Conservation (phyloP, 2,329 filamentous ascomycete genomes). For the Stagonosporopsis tanaceti region DNA sequence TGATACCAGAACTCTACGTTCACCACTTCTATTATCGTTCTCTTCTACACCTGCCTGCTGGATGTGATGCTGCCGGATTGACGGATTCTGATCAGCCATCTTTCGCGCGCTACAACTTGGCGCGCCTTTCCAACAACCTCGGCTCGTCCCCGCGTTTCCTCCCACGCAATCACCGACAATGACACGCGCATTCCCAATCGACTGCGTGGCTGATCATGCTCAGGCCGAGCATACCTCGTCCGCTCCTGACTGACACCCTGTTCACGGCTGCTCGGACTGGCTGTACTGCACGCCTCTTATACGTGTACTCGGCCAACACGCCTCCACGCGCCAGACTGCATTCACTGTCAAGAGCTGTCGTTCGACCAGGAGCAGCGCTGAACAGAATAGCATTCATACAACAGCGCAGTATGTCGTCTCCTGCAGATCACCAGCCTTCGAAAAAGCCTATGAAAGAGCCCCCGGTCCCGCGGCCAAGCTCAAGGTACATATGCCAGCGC, state of each 20-base stretch:
- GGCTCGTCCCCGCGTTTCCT: constrained; percentile 42
- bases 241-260: constrained; percentile 21
- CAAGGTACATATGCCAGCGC: constrained; percentile 57
- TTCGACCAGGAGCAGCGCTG: neutral
- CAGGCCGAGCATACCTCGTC: constrained; percentile 20
- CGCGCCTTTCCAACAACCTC: constrained; percentile 35
- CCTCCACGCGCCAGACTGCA: neutral
- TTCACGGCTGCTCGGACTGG: neutral
- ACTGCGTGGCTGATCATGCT: constrained; percentile 37
- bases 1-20: constrained; percentile 44
- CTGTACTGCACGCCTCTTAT: neutral
- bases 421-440: constrained; percentile 41
- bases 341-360: constrained; percentile 1
- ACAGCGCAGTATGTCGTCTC: constrained; percentile 42
- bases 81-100: neutral
- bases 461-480: constrained; percentile 67
- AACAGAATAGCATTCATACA: neutral
- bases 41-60: neutral
- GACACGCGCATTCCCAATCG: constrained; percentile 24
- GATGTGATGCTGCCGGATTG: constrained; percentile 11
- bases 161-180: constrained; percentile 27
- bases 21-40: constrained; percentile 1
- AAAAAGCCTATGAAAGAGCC: constrained; percentile 48
- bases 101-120: neutral
- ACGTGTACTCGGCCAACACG: neutral